Evolutionary conservation across 257 asterid genomes (phyloP).

Genomic region (Ilex aquifolium): DNA sequence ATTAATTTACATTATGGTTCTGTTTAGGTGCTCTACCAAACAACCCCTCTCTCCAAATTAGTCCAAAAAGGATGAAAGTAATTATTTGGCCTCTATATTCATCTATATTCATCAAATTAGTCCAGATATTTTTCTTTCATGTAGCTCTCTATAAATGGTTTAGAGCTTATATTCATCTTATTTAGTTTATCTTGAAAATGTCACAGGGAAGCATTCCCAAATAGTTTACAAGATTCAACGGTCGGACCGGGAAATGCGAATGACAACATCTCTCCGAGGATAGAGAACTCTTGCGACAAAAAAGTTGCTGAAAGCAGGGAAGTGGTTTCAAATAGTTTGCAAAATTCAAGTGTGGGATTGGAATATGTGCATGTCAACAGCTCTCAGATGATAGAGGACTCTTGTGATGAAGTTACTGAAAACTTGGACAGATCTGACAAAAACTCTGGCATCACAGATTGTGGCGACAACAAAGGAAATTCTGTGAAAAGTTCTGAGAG

Average conservation of each 20-base stretch:
- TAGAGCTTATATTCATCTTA: slow-evolving; percentile 3
- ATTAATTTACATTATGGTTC: too few relatives aligned
- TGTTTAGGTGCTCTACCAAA: too few relatives aligned
- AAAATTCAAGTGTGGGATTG: slow-evolving; percentile 9
- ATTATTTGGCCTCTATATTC: too few relatives aligned
- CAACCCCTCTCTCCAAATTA: too few relatives aligned
- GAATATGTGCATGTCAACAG: slow-evolving; percentile 16
- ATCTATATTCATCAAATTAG: too few relatives aligned
- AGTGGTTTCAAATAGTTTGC: slow-evolving; percentile 3
- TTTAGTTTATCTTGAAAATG: slow-evolving; percentile 13
- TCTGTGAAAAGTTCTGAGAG: slow-evolving; percentile 6
- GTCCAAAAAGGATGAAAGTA: too few relatives aligned
- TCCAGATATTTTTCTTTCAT: background rate
- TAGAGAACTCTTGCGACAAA: slow-evolving; percentile 1
- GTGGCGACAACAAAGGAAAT: slow-evolving; percentile 9
- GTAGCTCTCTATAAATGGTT: too few relatives aligned
- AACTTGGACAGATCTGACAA: background rate
- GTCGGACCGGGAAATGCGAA: background rate
- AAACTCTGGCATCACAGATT: background rate
- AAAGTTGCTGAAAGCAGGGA: slow-evolving; percentile 13
- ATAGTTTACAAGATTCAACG: slow-evolving; percentile 12
- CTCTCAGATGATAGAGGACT: slow-evolving; percentile 4
- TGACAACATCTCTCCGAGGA: slow-evolving; percentile 11
- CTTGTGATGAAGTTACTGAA: slow-evolving; percentile 11
- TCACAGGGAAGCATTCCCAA: slow-evolving; percentile 35